Percentiles rank a stretch among this genome's conserved stretches.
These are phyloP conservation scores for Penicillium dipodomyicola DNA, from an alignment of 495 filamentous ascomycete genomes.

Conservation along the genomic window DNA sequence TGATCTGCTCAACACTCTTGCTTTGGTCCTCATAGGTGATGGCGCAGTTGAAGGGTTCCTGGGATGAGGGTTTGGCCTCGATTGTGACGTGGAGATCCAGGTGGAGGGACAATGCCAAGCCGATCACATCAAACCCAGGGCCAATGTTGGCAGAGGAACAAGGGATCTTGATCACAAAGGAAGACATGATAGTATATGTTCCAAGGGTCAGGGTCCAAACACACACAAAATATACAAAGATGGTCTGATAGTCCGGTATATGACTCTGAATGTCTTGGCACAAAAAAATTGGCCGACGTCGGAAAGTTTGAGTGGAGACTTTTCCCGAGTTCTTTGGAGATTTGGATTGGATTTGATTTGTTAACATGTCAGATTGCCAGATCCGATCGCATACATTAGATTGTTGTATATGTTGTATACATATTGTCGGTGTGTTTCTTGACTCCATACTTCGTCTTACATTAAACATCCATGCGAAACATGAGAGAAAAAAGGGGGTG, in stretches of 20 bases:
- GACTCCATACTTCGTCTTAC: neutral
- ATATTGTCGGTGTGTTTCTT: neutral
- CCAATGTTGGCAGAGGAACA: slow-evolving; percentile 96
- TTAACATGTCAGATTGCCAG: neutral
- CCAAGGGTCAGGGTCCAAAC: neutral
- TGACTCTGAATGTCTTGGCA: slow-evolving; percentile 36
- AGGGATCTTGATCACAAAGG: slow-evolving; percentile 64
- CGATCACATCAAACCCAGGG: slow-evolving; percentile 96
- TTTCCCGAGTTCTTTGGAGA: neutral
- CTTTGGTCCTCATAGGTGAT: slow-evolving; percentile 86
- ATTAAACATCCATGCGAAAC: neutral
- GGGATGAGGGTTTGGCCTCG: slow-evolving; percentile 51
- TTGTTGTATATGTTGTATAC: no score
- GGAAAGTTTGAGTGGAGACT: slow-evolving; percentile 20
- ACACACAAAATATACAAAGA: neutral
- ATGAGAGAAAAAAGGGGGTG: neutral
- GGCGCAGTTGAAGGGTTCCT: slow-evolving; percentile 73
- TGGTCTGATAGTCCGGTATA: slow-evolving; percentile 4
- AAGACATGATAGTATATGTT: slow-evolving; percentile 33
- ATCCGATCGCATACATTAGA: neutral
- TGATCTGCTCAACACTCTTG: slow-evolving; percentile 69
- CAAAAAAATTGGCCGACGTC: slow-evolving; percentile 34
- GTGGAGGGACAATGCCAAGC: slow-evolving; percentile 85
- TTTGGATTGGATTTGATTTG: neutral
- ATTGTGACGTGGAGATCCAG: slow-evolving; percentile 79